These are phyloP conservation scores for Epichloe elymi DNA, from an alignment of 2,329 filamentous ascomycete genomes.

Conservation along the genomic window DNA sequence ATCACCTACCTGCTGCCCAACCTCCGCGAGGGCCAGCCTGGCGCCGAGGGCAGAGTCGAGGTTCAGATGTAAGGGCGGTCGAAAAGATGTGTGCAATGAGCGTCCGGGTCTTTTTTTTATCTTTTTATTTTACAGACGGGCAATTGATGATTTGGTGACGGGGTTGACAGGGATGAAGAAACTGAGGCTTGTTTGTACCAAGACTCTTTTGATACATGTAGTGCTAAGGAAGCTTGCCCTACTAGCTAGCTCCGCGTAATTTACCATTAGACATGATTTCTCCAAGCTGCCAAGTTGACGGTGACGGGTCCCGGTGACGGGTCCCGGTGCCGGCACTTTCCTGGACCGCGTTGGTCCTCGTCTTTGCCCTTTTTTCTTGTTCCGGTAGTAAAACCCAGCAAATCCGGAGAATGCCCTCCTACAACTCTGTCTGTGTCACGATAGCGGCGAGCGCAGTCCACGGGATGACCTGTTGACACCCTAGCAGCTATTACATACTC, in stretches of 20 bases:
- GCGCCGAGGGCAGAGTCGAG: constrained; percentile 78
- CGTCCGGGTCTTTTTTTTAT: constrained; percentile 16
- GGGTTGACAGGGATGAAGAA: constrained; percentile 5
- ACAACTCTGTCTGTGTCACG: too few relatives aligned
- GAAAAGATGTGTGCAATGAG: constrained; percentile 8
- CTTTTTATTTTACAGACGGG: constrained; percentile 8
- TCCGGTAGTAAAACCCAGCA: too few relatives aligned
- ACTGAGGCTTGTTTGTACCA: neutral
- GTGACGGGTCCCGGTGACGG: neutral
- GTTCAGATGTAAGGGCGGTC: constrained; percentile 51
- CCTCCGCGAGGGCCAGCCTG: constrained; percentile 56
- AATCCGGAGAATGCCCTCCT: too few relatives aligned
- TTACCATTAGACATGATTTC: constrained; percentile 16
- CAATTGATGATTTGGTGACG: constrained; percentile 20
- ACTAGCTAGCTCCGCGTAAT: constrained; percentile 5
- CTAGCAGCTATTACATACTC: too few relatives aligned
- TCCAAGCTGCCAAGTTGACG: neutral
- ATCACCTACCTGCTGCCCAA: constrained; percentile 89
- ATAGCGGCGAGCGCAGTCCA: too few relatives aligned
- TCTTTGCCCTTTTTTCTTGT: neutral
- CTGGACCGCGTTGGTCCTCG: neutral
- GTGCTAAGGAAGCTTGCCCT: constrained; percentile 18
- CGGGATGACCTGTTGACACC: too few relatives aligned
- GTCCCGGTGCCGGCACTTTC: neutral
- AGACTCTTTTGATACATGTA: constrained; percentile 19